phyloP scores from a whole-genome alignment of 169 alveolate species.

The Amoebophrya sp. region DNA sequence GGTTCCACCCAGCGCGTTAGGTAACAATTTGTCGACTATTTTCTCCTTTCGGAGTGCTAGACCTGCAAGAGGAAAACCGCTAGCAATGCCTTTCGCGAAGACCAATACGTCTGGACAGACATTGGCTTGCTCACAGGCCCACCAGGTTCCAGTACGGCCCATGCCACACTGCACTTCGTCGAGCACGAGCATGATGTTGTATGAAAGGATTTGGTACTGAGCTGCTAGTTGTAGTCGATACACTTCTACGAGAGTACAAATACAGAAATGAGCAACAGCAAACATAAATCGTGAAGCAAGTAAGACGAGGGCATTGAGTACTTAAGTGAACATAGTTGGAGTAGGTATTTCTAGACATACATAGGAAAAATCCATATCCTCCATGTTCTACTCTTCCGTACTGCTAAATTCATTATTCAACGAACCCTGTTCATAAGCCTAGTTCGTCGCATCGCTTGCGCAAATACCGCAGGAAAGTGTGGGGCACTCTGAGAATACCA shows the following conservation, averaged over 20 bases:
- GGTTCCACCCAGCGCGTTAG: neutral
- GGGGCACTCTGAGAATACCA: neutral
- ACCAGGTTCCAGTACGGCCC: neutral
- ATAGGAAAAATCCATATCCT: too few relatives aligned
- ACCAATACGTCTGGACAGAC: neutral
- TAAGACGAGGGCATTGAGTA: too few relatives aligned
- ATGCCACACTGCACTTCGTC: slow-evolving; percentile 3
- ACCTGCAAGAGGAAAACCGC: neutral
- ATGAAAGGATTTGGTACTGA: too few relatives aligned
- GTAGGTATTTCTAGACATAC: too few relatives aligned
- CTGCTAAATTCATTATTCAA: too few relatives aligned
- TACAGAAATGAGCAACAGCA: too few relatives aligned
- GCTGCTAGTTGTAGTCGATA: too few relatives aligned
- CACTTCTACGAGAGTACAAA: too few relatives aligned
- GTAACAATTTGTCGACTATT: neutral
- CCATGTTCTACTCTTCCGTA: too few relatives aligned
- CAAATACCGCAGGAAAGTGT: neutral
- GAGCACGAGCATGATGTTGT: neutral
- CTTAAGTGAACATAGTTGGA: too few relatives aligned
- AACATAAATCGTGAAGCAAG: too few relatives aligned
- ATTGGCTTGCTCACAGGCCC: neutral
- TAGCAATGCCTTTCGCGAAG: neutral
- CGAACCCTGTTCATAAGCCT: too few relatives aligned
- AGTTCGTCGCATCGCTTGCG: neutral
- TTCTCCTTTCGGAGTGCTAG: neutral